These are phyloP conservation scores for Hypoxylon fragiforme DNA, from an alignment of 495 filamentous ascomycete genomes.

Conservation along the genomic window DNA sequence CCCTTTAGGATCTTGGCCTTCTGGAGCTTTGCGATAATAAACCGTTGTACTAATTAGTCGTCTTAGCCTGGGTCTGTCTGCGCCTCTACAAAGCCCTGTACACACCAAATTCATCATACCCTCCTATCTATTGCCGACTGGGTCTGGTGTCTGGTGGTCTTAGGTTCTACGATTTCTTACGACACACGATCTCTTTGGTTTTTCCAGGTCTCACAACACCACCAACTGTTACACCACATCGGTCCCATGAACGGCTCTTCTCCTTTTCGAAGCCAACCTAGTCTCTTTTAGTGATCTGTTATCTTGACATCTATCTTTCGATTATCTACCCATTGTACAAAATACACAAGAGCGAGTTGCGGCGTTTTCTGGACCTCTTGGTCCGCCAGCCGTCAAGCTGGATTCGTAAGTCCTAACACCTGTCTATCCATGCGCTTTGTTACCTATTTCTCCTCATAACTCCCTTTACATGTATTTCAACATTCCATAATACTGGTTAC, in stretches of 20 bases:
- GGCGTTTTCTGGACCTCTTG: slow-evolving; percentile 32
- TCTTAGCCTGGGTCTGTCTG: slow-evolving; percentile 8
- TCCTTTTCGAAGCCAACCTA: slow-evolving; percentile 12
- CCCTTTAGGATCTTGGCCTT: too few relatives aligned
- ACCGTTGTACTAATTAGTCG: slow-evolving; percentile 18
- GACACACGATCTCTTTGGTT: too few relatives aligned
- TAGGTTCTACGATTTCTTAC: neutral
- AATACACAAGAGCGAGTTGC: slow-evolving; percentile 27
- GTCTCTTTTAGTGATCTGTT: slow-evolving; percentile 9
- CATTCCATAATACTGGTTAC: neutral
- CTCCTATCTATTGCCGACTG: slow-evolving; percentile 10
- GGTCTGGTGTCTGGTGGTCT: slow-evolving; percentile 25
- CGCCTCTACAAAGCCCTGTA: slow-evolving; percentile 14
- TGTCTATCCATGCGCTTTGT: neutral
- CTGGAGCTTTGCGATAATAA: slow-evolving; percentile 3
- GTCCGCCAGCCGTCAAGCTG: slow-evolving; percentile 43
- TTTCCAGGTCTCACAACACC: slow-evolving; percentile 29
- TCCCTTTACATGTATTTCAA: neutral
- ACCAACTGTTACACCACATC: slow-evolving; percentile 18
- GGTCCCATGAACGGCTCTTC: slow-evolving; percentile 20
- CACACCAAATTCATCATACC: neutral
- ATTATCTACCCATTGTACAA: slow-evolving; percentile 26
- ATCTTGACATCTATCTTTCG: slow-evolving; percentile 19
- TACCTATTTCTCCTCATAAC: neutral
- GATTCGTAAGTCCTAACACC: slow-evolving; percentile 36